phyloP scores from a whole-genome alignment of 352 stramenopile species.

The Globisporangium mamillatum region DNA sequence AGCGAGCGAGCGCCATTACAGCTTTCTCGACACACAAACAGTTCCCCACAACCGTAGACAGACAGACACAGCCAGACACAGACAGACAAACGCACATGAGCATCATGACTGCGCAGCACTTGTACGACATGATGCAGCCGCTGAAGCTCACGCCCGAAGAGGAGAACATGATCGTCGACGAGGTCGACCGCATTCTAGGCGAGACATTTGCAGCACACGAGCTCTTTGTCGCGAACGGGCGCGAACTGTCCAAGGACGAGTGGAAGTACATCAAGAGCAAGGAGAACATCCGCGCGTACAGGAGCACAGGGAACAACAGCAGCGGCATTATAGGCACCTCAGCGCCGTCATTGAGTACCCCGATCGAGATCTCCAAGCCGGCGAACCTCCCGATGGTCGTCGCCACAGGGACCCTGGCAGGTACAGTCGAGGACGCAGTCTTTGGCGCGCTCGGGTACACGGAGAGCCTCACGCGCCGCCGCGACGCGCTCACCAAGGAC shows the following conservation, averaged over 20 bases:
- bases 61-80: not conserved
- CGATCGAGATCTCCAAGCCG: conserved; percentile 6
- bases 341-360: not conserved
- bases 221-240: conserved; percentile 27
- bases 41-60: not conserved
- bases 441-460: conserved; percentile 45
- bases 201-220: conserved; percentile 44
- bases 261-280: conserved; percentile 42
- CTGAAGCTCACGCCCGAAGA: conserved; percentile 25
- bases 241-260: conserved; percentile 23
- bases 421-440: conserved; percentile 48
- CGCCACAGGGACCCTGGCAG: conserved; percentile 39
- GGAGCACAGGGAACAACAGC: conserved; percentile 9
- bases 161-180: conserved; percentile 24
- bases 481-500: conserved; percentile 48
- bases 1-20: not conserved
- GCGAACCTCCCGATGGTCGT: conserved; percentile 29
- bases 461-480: conserved; percentile 40
- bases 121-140: conserved; percentile 9
- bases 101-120: not conserved
- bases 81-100: not conserved
- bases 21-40: not conserved
- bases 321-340: not conserved
- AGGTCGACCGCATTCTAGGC: conserved; percentile 35
- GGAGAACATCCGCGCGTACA: conserved; percentile 36